phyloP scores from a whole-genome alignment of 1,284 basidiomycete genomes.

The Trichosporon faecale region DNA sequence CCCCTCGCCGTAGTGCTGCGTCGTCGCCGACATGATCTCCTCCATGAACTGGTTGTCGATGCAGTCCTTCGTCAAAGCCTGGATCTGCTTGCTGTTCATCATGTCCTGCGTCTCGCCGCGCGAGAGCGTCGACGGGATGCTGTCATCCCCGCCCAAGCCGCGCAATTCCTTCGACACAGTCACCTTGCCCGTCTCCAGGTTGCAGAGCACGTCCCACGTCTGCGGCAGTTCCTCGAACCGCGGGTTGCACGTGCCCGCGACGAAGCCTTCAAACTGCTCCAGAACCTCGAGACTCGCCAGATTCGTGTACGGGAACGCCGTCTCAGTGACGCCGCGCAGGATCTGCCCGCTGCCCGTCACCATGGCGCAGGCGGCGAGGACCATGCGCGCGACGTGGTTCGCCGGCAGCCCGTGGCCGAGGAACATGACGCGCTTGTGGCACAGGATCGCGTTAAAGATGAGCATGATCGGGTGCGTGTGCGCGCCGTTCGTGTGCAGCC shows the following conservation, averaged over 20 bases:
- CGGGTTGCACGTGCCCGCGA: slow-evolving; percentile 94
- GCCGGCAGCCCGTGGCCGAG: slow-evolving; percentile 82
- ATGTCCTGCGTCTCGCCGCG: slow-evolving; percentile 13
- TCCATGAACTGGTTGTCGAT: slow-evolving; percentile 85
- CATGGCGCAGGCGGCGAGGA: slow-evolving; percentile 87
- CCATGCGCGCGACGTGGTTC: slow-evolving; percentile 80
- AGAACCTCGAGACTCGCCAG: slow-evolving; percentile 83
- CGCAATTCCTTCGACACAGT: slow-evolving; percentile 65
- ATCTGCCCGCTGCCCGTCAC: slow-evolving; percentile 84
- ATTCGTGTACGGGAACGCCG: slow-evolving; percentile 91
- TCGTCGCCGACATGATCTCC: slow-evolving; percentile 72
- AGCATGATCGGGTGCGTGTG: slow-evolving; percentile 89
- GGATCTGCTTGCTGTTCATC: slow-evolving; percentile 22
- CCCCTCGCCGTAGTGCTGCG: slow-evolving; percentile 71
- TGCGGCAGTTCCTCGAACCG: slow-evolving; percentile 80
- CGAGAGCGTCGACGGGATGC: slow-evolving; percentile 12
- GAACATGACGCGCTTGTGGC: slow-evolving; percentile 90
- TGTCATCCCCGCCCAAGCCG: slow-evolving; percentile 1
- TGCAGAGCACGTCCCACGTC: slow-evolving; percentile 86
- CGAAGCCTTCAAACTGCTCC: slow-evolving; percentile 81
- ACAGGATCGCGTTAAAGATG: slow-evolving; percentile 90
- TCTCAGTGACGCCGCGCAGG: slow-evolving; percentile 76
- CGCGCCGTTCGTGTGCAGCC: slow-evolving; percentile 87
- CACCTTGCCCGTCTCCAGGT: slow-evolving; percentile 79
- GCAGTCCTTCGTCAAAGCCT: slow-evolving; percentile 59